Evolutionary conservation across 2,329 filamentous ascomycete genomes (phyloP).

Genomic region (Colletotrichum phormii): DNA sequence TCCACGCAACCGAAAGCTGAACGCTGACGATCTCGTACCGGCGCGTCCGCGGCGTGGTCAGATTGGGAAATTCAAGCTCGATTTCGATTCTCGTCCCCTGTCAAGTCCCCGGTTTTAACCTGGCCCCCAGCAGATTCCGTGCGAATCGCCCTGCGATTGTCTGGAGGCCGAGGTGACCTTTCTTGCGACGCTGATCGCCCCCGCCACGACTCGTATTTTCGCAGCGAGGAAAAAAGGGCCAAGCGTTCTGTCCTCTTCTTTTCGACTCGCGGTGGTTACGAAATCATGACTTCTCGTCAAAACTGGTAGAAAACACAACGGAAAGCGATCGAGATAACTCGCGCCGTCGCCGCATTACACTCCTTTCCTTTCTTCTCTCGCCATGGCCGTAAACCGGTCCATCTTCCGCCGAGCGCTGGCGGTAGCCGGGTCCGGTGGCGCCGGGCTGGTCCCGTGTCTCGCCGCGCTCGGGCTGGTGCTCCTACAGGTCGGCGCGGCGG

Average conservation of each 20-base stretch:
- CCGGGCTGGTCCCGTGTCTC: constrained; percentile 36
- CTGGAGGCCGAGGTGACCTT: not conserved
- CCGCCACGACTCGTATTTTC: constrained; percentile 16
- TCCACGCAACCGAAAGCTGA: not conserved
- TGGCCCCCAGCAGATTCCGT: constrained; percentile 11
- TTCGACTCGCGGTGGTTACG: not conserved
- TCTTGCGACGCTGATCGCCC: constrained; percentile 12
- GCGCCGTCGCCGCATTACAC: constrained; percentile 3
- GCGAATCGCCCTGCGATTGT: not conserved
- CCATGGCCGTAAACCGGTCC: constrained; percentile 10
- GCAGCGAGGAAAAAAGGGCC: not conserved
- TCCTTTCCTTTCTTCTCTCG: not conserved
- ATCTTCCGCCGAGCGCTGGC: constrained; percentile 22
- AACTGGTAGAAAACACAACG: not conserved
- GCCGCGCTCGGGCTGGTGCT: constrained; percentile 48
- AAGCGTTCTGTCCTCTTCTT: constrained; percentile 1
- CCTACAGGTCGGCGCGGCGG: constrained; percentile 47
- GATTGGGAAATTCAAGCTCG: not conserved
- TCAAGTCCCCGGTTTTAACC: not conserved
- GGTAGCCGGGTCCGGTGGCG: constrained; percentile 19
- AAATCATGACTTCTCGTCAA: constrained; percentile 15
- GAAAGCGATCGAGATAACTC: not conserved
- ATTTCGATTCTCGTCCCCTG: not conserved
- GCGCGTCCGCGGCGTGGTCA: not conserved
- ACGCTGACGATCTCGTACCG: not conserved